Evolutionary conservation across 139 green algal species (phyloP).

Genomic region (Coelastrella sp.): DNA sequence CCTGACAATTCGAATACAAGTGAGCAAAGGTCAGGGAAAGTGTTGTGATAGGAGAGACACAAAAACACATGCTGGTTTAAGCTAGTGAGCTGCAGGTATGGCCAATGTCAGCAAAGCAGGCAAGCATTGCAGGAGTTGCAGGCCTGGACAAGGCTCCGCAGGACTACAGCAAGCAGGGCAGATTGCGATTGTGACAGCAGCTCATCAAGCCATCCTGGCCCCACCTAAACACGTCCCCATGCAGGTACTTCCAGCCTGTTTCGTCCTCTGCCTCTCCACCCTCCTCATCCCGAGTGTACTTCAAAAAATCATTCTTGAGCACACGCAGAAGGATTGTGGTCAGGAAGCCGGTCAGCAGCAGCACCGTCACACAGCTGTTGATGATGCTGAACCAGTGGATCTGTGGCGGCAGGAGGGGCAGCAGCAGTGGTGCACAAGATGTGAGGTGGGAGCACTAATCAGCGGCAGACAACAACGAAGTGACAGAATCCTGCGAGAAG

Average conservation of each 20-base stretch:
- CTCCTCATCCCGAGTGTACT: constrained; percentile 80
- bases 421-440: neutral
- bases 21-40: neutral
- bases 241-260: constrained; percentile 94
- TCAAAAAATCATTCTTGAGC: constrained; percentile 95
- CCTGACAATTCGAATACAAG: neutral
- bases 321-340: constrained; percentile 96
- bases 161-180: too few relatives aligned
- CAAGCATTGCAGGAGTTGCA: too few relatives aligned
- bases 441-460: neutral
- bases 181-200: too few relatives aligned
- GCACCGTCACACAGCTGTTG: constrained; percentile 96
- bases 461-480: too few relatives aligned
- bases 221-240: constrained; percentile 94
- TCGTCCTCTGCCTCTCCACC: constrained; percentile 65
- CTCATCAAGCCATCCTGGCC: neutral
- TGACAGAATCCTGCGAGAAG: too few relatives aligned
- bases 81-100: neutral
- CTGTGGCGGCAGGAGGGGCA: constrained; percentile 51
- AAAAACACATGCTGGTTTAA: neutral
- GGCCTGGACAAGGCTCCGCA: too few relatives aligned
- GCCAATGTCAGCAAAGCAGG: neutral
- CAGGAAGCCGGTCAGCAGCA: constrained; percentile 96
- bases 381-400: constrained; percentile 99
- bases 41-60: too few relatives aligned